A percentile compares a stretch with the other conserved stretches of the same genome.
phyloP scores from a whole-genome alignment of 2,329 filamentous ascomycete genomes.

The Aspergillus sp. region DNA sequence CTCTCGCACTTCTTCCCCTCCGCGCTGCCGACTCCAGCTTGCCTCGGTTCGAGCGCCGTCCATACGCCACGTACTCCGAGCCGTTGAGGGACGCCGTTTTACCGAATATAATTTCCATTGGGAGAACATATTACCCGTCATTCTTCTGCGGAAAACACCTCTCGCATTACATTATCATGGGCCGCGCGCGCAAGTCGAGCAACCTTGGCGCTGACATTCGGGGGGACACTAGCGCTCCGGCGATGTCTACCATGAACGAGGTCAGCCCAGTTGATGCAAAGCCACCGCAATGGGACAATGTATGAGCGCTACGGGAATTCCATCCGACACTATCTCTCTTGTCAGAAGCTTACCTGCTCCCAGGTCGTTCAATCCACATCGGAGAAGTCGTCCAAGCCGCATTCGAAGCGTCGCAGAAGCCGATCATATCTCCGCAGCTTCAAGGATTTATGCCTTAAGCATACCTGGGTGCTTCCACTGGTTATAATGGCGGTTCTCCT shows the following conservation, averaged over 20 bases:
- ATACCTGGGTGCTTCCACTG: constrained; percentile 69
- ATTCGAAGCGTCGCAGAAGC: constrained; percentile 45
- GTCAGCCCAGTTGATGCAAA: constrained; percentile 33
- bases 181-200: constrained; percentile 45
- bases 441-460: constrained; percentile 44
- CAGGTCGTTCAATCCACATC: constrained; percentile 24
- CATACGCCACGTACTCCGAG: neutral
- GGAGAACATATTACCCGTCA: neutral
- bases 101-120: neutral
- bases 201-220: constrained; percentile 48
- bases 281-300: constrained; percentile 31
- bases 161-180: constrained; percentile 26
- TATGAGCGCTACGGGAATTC: constrained; percentile 16
- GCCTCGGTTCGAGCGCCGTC: neutral
- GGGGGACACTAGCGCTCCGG: constrained; percentile 48
- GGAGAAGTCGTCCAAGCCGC: constrained; percentile 35
- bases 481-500: constrained; percentile 65
- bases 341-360: constrained; percentile 12
- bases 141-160: neutral
- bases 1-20: neutral
- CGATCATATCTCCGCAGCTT: constrained; percentile 46
- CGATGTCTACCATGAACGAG: constrained; percentile 47
- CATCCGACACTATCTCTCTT: neutral
- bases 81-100: neutral
- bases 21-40: neutral